Evolutionary conservation across 129 eudicot species (phyloP), one percentile per base, ranked within the genome.

Genomic region (Pittosporum tobira): DNA sequence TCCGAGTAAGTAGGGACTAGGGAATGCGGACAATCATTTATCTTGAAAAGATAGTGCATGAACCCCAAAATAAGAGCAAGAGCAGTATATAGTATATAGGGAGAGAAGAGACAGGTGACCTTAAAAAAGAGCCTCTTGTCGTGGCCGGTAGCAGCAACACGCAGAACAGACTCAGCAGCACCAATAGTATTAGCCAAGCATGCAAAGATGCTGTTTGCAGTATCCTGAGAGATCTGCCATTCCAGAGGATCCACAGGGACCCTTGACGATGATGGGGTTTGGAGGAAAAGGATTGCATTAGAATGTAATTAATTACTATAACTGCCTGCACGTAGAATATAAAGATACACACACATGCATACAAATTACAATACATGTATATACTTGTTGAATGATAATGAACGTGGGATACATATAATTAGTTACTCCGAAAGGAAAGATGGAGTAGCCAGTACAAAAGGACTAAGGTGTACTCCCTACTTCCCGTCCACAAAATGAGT

Each of bases 171-270:
- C 80, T 93, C 99, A 44, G 99, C 79, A 6, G 99, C 99, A 68
- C 99, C 99, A 54, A 93, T 79, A n/a, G 96, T 87, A 66, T 93
- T 93, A 28, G 96, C 99, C 68, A 93, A 74, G 75, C 91, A 84
- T 8, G 99, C 99, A 71, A 87, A 79, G 30, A 83, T 63, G 49
- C 75, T 44, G 29, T 75, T 83, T 1, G 99, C 99, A 11, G 94
- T 70, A 69, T 93, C 96, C 79, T 87, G 99, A 15, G 99, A 93
- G 51, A 93, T 81, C 82, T 93, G 99, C 99, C 96, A 93, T 46
- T 93, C 94, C 24, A 93, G 72, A 0, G 99, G 99, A 73, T 93
- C 94, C 57, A 93, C 91, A 21, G 99, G 96, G 13, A 93, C 99
- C 67, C 89, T 83, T 56, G 57, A n/a, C n/a, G n/a, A 45, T 26